These are phyloP conservation scores for Podospora sp. DNA, from an alignment of 495 filamentous ascomycete species.

Conservation along the genomic window DNA sequence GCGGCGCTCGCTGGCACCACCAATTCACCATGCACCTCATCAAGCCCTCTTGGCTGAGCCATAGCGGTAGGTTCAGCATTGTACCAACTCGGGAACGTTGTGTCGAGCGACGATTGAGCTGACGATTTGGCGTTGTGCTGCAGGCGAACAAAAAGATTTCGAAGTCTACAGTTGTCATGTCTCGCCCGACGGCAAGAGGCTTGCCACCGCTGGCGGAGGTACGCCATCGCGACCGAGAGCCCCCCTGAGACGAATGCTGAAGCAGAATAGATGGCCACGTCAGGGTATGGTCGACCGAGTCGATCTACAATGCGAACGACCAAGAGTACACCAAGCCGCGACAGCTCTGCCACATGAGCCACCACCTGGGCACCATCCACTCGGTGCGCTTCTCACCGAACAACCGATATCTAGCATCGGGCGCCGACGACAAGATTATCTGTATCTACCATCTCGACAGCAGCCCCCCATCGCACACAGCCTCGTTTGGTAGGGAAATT, in stretches of 20 bases:
- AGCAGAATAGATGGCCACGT: slow-evolving; percentile 77
- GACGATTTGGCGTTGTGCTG: slow-evolving; percentile 20
- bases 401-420: slow-evolving; percentile 89
- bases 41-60: slow-evolving; percentile 90
- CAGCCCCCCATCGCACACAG: slow-evolving; percentile 70
- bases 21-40: slow-evolving; percentile 72
- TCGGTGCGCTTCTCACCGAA: slow-evolving; percentile 94
- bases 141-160: slow-evolving; percentile 93
- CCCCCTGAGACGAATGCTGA: slow-evolving; percentile 16
- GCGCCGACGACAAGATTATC: slow-evolving; percentile 97
- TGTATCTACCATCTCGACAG: slow-evolving; percentile 91
- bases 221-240: background rate
- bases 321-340: slow-evolving; percentile 74
- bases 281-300: slow-evolving; percentile 94
- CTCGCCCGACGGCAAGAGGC: slow-evolving; percentile 85
- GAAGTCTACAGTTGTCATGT: slow-evolving; percentile 98
- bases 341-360: slow-evolving; percentile 96
- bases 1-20: slow-evolving; percentile 24
- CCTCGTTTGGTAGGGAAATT: slow-evolving; percentile 67
- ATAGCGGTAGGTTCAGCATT: slow-evolving; percentile 65
- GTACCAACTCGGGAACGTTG: background rate
- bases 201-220: slow-evolving; percentile 95
- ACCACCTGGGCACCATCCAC: slow-evolving; percentile 96
- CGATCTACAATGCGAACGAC: slow-evolving; percentile 78
- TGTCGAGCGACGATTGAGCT: slow-evolving; percentile 9